Evolutionary conservation across 352 stramenopile genomes (phyloP), one percentile per base, ranked within the genome.

Genomic region (Thalassiosira mediterranea): DNA sequence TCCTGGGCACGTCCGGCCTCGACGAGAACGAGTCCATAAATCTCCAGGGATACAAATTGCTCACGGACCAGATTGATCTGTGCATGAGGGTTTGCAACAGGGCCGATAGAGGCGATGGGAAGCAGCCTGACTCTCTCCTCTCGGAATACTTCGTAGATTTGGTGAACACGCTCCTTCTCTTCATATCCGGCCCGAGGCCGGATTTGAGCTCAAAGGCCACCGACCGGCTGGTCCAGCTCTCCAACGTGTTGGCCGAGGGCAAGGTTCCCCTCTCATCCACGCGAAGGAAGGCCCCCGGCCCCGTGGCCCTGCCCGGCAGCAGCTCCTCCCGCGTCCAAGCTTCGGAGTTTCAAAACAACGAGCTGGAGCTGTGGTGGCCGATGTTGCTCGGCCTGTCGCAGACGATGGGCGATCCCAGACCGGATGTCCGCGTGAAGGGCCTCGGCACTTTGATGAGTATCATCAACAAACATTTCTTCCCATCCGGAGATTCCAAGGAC

Each of bases 341-440:
- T 37, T 25, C 54, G n/a, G 52, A 60, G 21, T 54, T 28, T 8
- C 23, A 46, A 21, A 84, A 76, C 32, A 47, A 85, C 64, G 71
- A 91, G 46, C 75, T 96, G n/a, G 86, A 95, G 75, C 71, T 96
- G 2, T 97, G 95, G 95, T 99, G 96, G 97, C 97, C 97, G 0
- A 93, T 99, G 46, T 81, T 99, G 48, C 96, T 98, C 3, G 97
- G 96, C 23, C 81, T 99, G n/a, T 97, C 95, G 0, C 95, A 94
- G 28, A 87, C 97, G 11, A 94, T 97, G 60, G 93, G 91, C 0
- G 96, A 98, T 65, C 79, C 85, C 8, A 94, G 96, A 25, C 75
- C 96, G 11, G 87, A 96, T n/a, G 89, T 99, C 23, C 65, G 87
- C 49, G 34, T 76, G 2, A 90, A 88, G 60, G 74, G 81, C 51